These are phyloP conservation scores for Phytopythium delawarense DNA, from an alignment of 352 stramenopile species.

Conservation along the genomic window DNA sequence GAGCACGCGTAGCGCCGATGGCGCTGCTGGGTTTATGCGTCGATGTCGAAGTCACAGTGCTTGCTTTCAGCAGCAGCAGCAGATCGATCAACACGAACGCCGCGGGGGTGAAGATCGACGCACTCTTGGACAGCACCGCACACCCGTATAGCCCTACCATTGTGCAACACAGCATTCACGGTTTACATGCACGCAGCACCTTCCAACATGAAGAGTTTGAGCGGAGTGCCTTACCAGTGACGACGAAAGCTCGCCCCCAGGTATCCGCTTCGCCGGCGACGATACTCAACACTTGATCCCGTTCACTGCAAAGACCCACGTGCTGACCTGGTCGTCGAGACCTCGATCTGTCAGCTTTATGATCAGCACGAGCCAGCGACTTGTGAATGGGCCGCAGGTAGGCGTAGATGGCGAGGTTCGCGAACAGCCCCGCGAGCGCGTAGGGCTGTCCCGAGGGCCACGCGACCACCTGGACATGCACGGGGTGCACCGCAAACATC, in stretches of 20 bases:
- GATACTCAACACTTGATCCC: neutral
- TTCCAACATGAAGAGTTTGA: conserved; percentile 3
- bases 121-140: conserved; percentile 56
- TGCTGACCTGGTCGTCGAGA: neutral
- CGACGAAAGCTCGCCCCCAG: conserved; percentile 1
- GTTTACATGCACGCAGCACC: conserved; percentile 1
- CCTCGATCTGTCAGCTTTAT: neutral
- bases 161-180: conserved; percentile 11
- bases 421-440: conserved; percentile 47
- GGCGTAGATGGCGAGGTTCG: conserved; percentile 32
- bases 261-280: neutral
- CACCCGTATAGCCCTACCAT: conserved; percentile 26
- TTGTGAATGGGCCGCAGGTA: conserved; percentile 14
- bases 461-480: conserved; percentile 59
- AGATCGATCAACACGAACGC: conserved; percentile 35
- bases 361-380: neutral
- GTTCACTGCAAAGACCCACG: neutral
- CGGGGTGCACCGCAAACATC: conserved; percentile 57
- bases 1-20: neutral
- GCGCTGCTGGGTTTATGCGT: neutral
- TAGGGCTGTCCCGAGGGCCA: conserved; percentile 76
- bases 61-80: conserved; percentile 12
- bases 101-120: conserved; percentile 34
- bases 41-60: neutral
- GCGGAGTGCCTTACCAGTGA: conserved; percentile 4